A percentile compares a stretch with the other conserved stretches of the same genome.
Evolutionary conservation across 1,139 yeast genomes (phyloP).

Genomic region (Pichia terricola): DNA sequence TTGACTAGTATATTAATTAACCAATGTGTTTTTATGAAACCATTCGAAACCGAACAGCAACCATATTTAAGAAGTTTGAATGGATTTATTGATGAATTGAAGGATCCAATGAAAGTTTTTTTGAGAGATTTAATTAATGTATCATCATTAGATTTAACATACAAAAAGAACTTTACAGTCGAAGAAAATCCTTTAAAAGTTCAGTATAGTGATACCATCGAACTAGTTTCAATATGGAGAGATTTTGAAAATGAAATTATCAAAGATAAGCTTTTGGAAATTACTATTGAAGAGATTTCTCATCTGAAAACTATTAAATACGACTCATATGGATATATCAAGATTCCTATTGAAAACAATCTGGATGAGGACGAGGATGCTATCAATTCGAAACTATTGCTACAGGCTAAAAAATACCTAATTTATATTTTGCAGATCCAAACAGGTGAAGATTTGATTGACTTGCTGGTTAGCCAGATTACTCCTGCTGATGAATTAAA

Average conservation of each 20-base stretch:
- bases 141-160: constrained; percentile 49
- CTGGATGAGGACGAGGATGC: constrained; percentile 21
- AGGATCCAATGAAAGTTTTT: constrained; percentile 37
- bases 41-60: constrained; percentile 46
- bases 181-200: constrained; percentile 32
- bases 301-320: not conserved
- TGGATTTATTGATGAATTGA: constrained; percentile 49
- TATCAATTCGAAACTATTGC: constrained; percentile 36
- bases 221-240: constrained; percentile 48
- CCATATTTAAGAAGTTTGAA: constrained; percentile 73
- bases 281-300: constrained; percentile 24
- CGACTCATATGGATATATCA: not conserved
- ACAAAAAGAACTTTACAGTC: constrained; percentile 45
- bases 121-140: constrained; percentile 44
- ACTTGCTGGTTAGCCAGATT: constrained; percentile 65
- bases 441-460: constrained; percentile 62
- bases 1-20: constrained; percentile 51
- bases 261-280: constrained; percentile 43
- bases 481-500: constrained; percentile 54
- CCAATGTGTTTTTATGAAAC: constrained; percentile 58
- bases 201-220: constrained; percentile 55
- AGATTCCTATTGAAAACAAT: not conserved
- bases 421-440: constrained; percentile 78
- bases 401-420: constrained; percentile 76
- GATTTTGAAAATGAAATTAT: constrained; percentile 40